Conservation (phyloP, 2,329 filamentous ascomycete genomes). For the Pyricularia grisea region DNA sequence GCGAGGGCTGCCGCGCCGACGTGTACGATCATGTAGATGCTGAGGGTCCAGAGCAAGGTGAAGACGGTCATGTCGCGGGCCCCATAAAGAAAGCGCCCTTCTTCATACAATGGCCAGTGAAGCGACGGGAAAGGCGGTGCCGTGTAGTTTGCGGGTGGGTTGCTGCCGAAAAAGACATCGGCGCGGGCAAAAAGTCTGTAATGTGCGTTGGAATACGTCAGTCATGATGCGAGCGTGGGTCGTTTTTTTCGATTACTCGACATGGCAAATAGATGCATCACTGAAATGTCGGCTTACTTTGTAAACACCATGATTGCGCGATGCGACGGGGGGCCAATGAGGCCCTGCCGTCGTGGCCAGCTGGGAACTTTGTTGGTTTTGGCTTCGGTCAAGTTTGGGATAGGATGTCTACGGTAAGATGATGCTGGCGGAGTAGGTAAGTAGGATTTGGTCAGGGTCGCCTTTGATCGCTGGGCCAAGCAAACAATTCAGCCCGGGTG, state of each 20-base stretch:
- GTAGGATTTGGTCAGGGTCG: not conserved
- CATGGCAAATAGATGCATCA: not conserved
- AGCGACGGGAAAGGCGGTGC: constrained; percentile 73
- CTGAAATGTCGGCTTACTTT: not conserved
- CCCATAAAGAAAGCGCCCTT: constrained; percentile 56
- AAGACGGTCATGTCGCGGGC: constrained; percentile 77
- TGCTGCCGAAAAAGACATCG: constrained; percentile 1
- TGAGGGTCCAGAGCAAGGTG: constrained; percentile 76
- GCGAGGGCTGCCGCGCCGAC: constrained; percentile 63
- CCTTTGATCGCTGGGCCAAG: not conserved
- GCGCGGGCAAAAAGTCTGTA: not conserved
- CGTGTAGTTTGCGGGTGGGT: constrained; percentile 47
- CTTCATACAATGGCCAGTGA: constrained; percentile 56
- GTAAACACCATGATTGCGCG: not conserved
- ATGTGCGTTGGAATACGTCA: not conserved
- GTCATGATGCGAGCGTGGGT: not conserved
- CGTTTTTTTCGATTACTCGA: not conserved
- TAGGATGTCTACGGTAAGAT: not conserved
- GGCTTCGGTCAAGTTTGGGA: not conserved
- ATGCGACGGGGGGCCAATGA: not conserved
- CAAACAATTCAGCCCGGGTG: not conserved
- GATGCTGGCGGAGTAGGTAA: no score
- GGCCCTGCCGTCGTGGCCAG: not conserved
- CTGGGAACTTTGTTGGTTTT: not conserved
- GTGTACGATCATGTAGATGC: constrained; percentile 70